Percentiles rank a stretch among this genome's conserved stretches.
Conservation (phyloP, 2,329 filamentous ascomycete genomes). For the Aciculosporium take region DNA sequence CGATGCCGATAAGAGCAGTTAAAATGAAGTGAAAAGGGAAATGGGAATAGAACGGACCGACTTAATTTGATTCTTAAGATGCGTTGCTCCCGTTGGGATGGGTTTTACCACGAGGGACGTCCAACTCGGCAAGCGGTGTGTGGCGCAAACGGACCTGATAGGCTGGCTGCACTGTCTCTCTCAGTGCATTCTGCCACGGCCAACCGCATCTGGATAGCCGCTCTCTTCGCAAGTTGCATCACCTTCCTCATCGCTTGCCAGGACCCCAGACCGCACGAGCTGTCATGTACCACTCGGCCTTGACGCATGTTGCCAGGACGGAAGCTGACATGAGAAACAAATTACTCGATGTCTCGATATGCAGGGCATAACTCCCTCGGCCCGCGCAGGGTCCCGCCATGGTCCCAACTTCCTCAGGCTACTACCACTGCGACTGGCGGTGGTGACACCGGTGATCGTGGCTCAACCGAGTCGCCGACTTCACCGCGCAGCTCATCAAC, state of each 20-base stretch:
- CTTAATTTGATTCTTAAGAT: too few relatives aligned
- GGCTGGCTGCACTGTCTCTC: neutral
- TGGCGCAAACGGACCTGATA: neutral
- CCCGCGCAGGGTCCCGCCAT: slow-evolving; percentile 32
- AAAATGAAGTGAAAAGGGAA: too few relatives aligned
- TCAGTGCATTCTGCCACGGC: neutral
- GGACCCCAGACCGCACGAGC: slow-evolving; percentile 3
- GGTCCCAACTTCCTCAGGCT: slow-evolving; percentile 40
- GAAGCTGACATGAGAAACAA: slow-evolving; percentile 9
- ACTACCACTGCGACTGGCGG: too few relatives aligned
- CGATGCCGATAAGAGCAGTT: too few relatives aligned
- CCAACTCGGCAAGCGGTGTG: neutral
- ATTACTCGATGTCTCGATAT: slow-evolving; percentile 26
- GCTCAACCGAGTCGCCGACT: slow-evolving; percentile 23
- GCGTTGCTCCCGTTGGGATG: too few relatives aligned
- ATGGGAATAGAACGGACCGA: too few relatives aligned
- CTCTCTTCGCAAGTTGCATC: neutral
- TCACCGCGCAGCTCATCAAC: slow-evolving; percentile 37
- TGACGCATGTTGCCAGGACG: neutral
- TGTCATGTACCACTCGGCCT: slow-evolving; percentile 5
- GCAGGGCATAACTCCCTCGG: slow-evolving; percentile 24
- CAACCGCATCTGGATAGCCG: neutral
- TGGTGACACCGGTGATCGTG: too few relatives aligned
- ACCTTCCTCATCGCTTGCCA: neutral
- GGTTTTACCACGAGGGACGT: neutral